A percentile compares a stretch with the other conserved stretches of the same genome.
Evolutionary conservation across 345 rosid genomes (phyloP).

Genomic region (Salix suchowensis): DNA sequence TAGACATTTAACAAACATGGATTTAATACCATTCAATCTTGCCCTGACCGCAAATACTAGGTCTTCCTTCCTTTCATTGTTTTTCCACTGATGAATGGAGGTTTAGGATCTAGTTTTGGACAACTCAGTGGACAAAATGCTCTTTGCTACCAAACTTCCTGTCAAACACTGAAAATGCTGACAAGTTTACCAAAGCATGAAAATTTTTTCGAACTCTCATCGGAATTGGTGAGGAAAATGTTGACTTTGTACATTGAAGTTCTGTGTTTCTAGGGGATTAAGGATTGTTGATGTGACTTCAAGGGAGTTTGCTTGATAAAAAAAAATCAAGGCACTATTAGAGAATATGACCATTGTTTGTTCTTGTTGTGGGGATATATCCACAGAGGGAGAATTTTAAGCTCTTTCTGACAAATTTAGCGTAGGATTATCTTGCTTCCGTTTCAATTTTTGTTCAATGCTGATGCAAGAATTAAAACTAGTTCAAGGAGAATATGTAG

Average conservation of each 20-base stretch:
- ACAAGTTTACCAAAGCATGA: too few relatives aligned
- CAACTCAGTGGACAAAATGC: too few relatives aligned
- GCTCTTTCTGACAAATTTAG: neutral
- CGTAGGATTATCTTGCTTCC: neutral
- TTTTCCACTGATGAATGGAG: too few relatives aligned
- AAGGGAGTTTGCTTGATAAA: neutral
- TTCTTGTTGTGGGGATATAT: neutral
- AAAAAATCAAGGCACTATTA: too few relatives aligned
- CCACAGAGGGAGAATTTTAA: neutral
- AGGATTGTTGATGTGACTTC: neutral
- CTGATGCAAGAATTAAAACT: neutral
- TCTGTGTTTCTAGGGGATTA: neutral
- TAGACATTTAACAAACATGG: neutral
- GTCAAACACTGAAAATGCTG: too few relatives aligned
- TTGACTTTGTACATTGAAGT: neutral
- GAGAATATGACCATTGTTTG: neutral
- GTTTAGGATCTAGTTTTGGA: too few relatives aligned
- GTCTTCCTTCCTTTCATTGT: too few relatives aligned
- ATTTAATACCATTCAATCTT: neutral
- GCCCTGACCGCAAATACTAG: neutral
- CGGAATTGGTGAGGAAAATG: neutral
- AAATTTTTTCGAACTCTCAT: neutral
- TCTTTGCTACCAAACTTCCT: too few relatives aligned
- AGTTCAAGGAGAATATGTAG: neutral
- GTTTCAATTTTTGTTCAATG: neutral